Evolutionary conservation across 257 asterid genomes (phyloP).

Genomic region (Nicotiana noctiflora): DNA sequence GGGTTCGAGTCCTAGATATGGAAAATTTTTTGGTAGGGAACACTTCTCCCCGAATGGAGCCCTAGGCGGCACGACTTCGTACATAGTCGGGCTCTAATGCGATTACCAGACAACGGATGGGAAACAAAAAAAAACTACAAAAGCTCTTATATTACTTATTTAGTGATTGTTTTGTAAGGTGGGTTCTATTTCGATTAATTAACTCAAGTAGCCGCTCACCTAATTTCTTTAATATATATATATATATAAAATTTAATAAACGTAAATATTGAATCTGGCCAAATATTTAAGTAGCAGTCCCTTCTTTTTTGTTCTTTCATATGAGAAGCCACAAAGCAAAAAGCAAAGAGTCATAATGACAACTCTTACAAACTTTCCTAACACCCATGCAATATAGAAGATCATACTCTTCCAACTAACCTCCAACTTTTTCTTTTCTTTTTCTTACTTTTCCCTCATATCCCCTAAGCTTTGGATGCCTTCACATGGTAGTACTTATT

Average conservation of each 20-base stretch:
- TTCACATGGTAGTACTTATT: not conserved
- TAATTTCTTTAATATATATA: too few relatives aligned
- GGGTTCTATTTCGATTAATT: too few relatives aligned
- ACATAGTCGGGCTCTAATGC: too few relatives aligned
- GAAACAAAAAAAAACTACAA: constrained; percentile 13
- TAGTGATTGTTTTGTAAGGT: constrained; percentile 3
- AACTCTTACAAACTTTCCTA: constrained; percentile 28
- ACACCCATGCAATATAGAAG: constrained; percentile 28
- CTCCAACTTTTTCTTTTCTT: constrained; percentile 24
- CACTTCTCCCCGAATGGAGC: too few relatives aligned
- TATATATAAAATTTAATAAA: too few relatives aligned
- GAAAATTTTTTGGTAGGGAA: too few relatives aligned
- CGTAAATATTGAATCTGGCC: too few relatives aligned
- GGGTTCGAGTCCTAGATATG: too few relatives aligned
- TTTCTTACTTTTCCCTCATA: constrained; percentile 27
- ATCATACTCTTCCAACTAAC: not conserved
- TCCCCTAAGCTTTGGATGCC: constrained; percentile 47
- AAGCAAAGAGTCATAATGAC: constrained; percentile 30
- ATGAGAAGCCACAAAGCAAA: constrained; percentile 17
- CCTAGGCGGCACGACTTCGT: too few relatives aligned
- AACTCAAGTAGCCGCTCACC: too few relatives aligned
- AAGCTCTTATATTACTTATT: constrained; percentile 10
- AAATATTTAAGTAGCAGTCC: too few relatives aligned
- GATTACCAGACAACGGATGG: too few relatives aligned
- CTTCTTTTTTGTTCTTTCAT: not conserved